A percentile compares a stretch with the other conserved stretches of the same genome.
Conservation (phyloP, 148 eudicot species). For the Camellia lanceoleosa region DNA sequence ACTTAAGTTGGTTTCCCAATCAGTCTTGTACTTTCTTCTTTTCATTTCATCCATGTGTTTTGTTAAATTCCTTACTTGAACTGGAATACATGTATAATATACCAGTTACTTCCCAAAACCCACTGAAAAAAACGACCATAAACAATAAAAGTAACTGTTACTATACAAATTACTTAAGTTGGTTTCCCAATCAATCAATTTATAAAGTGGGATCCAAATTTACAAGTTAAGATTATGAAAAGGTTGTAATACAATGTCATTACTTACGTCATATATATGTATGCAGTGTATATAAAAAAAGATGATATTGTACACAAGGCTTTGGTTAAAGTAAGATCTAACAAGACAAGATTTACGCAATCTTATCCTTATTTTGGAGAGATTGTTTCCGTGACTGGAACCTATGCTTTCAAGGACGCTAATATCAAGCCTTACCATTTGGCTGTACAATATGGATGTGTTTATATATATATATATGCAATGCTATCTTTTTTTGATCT, state of each 20-base stretch:
- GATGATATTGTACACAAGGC: not conserved
- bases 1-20: not conserved
- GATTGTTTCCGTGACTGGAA: no score
- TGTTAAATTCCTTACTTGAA: not conserved
- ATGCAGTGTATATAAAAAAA: not conserved
- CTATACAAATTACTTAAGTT: not conserved
- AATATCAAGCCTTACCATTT: no score
- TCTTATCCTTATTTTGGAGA: no score
- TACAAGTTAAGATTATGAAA: not conserved
- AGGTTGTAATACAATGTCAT: not conserved
- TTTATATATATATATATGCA: no score
- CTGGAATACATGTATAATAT: not conserved
- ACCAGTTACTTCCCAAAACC: not conserved
- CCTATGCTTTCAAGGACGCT: no score
- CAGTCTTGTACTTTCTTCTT: not conserved
- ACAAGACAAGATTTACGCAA: no score
- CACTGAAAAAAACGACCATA: not conserved
- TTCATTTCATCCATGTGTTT: conserved; percentile 12
- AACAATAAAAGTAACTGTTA: not conserved
- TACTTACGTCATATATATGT: not conserved
- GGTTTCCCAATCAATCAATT: not conserved
- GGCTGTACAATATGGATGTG: no score
- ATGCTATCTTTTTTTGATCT: no score
- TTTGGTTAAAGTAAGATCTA: no score
- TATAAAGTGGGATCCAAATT: not conserved